Percentiles rank a stretch among this genome's conserved stretches.
These are phyloP conservation scores for Neurospora sp. DNA, from an alignment of 495 filamentous ascomycete species.

Conservation along the genomic window DNA sequence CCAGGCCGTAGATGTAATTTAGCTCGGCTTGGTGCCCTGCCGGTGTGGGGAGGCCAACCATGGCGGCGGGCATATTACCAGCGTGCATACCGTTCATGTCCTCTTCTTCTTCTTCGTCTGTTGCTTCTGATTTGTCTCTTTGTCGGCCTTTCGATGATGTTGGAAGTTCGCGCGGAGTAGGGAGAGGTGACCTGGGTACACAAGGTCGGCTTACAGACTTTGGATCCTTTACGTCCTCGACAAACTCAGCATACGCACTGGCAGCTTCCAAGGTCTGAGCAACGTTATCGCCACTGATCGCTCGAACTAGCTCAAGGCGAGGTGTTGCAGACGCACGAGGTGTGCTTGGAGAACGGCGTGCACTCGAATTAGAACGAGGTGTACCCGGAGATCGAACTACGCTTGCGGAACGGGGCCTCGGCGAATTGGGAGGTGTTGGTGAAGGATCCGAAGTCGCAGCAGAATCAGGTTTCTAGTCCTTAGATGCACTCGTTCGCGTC, in stretches of 20 bases:
- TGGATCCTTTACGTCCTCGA: background rate
- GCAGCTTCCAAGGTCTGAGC: background rate
- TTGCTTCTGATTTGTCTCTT: constrained; percentile 3
- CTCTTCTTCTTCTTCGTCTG: constrained; percentile 20
- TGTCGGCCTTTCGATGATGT: background rate
- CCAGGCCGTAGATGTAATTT: constrained; percentile 74
- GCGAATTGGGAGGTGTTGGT: background rate
- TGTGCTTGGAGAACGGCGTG: background rate
- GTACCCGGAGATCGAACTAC: background rate
- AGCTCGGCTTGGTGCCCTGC: constrained; percentile 83
- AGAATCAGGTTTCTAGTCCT: background rate
- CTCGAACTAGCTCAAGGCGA: background rate
- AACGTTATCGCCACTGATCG: background rate
- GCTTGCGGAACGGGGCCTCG: background rate
- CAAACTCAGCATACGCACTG: background rate
- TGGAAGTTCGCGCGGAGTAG: background rate
- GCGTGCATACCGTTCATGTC: constrained; percentile 53
- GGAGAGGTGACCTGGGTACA: background rate
- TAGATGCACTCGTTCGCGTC: background rate
- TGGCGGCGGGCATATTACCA: constrained; percentile 32
- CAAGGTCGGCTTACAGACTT: background rate
- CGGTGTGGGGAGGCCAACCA: constrained; percentile 51
- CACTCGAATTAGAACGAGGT: background rate
- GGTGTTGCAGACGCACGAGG: background rate
- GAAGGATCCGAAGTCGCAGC: background rate